These are phyloP conservation scores for Hibiscus trionum DNA, from an alignment of 345 rosid species.

Conservation along the genomic window DNA sequence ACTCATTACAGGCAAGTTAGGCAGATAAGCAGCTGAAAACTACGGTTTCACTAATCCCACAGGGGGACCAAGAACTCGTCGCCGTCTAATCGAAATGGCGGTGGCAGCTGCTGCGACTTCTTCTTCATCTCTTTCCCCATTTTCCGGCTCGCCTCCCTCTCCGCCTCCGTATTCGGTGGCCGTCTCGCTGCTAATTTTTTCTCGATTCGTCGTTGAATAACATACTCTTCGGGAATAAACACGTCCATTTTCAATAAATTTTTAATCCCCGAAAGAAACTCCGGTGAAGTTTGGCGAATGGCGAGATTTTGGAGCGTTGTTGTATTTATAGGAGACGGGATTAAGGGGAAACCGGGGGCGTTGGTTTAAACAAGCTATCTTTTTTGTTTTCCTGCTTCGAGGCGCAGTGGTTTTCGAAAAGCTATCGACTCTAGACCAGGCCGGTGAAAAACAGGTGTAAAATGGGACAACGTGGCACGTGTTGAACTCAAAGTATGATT, in stretches of 20 bases:
- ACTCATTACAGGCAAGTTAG: conserved; percentile 7
- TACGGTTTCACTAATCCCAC: conserved; percentile 17
- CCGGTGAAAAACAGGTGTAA: background rate
- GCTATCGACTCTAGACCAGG: background rate
- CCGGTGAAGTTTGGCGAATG: background rate
- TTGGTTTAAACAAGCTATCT: conserved; percentile 15
- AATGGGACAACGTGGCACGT: background rate
- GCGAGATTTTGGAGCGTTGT: background rate
- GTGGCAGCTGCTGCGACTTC: background rate
- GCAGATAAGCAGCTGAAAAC: conserved; percentile 30
- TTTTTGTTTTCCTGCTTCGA: background rate
- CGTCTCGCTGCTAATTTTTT: conserved; percentile 22
- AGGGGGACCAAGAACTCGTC: conserved; percentile 7
- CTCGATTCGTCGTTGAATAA: conserved; percentile 44
- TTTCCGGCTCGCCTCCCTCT: background rate
- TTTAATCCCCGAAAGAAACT: background rate
- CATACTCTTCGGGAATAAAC: conserved; percentile 64
- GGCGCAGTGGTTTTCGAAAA: background rate
- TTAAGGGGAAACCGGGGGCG: conserved; percentile 18
- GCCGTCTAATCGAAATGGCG: conserved; percentile 13
- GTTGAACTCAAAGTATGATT: background rate
- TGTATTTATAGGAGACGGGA: conserved; percentile 6
- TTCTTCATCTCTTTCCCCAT: conserved; percentile 10
- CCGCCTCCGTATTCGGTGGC: background rate
- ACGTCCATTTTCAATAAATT: conserved; percentile 31